Percentiles rank a stretch among this genome's conserved stretches.
Conservation (phyloP, 2,329 filamentous ascomycete genomes). For the Exophiala mesophila region DNA sequence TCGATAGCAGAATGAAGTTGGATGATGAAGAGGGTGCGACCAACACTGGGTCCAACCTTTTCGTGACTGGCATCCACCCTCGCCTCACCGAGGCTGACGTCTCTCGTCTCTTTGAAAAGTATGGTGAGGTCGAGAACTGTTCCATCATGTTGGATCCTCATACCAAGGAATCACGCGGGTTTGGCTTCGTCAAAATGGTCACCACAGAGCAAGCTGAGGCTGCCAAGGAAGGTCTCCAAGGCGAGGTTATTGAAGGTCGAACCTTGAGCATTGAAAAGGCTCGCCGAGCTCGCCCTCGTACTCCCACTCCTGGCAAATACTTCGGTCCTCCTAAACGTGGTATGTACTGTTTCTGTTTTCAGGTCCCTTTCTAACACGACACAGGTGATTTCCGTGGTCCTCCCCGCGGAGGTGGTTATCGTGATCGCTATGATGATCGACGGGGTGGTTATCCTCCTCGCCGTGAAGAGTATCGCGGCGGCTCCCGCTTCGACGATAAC, state of each 20-base stretch:
- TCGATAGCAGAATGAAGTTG: slow-evolving; percentile 42
- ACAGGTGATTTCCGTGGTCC: slow-evolving; percentile 44
- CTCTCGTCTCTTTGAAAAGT: slow-evolving; percentile 94
- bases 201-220: slow-evolving; percentile 92
- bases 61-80: slow-evolving; percentile 96
- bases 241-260: slow-evolving; percentile 89
- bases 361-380: slow-evolving; percentile 23
- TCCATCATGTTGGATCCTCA: slow-evolving; percentile 99
- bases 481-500: slow-evolving; percentile 40
- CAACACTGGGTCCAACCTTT: slow-evolving; percentile 96
- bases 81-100: slow-evolving; percentile 86
- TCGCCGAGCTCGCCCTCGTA: slow-evolving; percentile 87
- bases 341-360: slow-evolving; percentile 44
- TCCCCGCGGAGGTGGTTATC: slow-evolving; percentile 32
- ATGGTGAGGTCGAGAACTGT: slow-evolving; percentile 97
- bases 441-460: slow-evolving; percentile 42
- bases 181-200: slow-evolving; percentile 99
- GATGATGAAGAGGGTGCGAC: slow-evolving; percentile 61
- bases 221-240: slow-evolving; percentile 91
- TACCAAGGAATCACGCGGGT: slow-evolving; percentile 96
- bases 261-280: slow-evolving; percentile 99
- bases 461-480: slow-evolving; percentile 44
- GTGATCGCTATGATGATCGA: slow-evolving; percentile 49
- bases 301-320: slow-evolving; percentile 97
- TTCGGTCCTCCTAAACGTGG: slow-evolving; percentile 97